Evolutionary conservation across 164 flowering plant species (phyloP).

Genomic region (Warburgia ugandensis): DNA sequence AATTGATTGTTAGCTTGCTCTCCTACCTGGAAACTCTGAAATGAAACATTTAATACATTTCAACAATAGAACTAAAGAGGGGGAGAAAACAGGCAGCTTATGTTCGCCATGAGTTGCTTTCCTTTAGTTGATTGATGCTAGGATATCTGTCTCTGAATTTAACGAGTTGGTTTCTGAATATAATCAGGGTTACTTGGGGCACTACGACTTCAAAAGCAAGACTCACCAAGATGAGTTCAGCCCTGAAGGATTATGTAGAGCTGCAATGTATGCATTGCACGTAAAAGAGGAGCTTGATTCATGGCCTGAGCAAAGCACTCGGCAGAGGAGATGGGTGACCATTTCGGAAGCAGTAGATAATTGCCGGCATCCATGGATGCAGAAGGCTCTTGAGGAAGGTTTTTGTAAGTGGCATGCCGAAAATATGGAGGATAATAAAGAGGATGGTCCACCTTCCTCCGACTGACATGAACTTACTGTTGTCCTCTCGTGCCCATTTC

Average conservation of each 20-base stretch:
- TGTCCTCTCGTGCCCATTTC: too few species aligned
- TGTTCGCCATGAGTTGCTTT: too few species aligned
- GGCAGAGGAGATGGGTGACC: constrained; percentile 53
- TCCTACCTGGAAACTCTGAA: too few species aligned
- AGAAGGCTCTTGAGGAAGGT: constrained; percentile 40
- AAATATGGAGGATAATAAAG: background rate
- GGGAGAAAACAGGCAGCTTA: too few species aligned
- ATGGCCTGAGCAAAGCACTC: constrained; percentile 62
- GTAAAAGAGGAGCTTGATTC: constrained; percentile 59
- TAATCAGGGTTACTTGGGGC: constrained; percentile 40
- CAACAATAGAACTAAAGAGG: too few species aligned
- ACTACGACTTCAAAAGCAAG: constrained; percentile 59
- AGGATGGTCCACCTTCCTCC: background rate
- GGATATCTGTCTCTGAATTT: too few species aligned
- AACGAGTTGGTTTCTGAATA: too few species aligned
- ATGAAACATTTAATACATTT: too few species aligned
- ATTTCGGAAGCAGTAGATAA: constrained; percentile 41
- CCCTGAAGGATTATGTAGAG: constrained; percentile 60
- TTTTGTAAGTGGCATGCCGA: constrained; percentile 34
- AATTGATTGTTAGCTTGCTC: too few species aligned
- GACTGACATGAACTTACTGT: too few species aligned
- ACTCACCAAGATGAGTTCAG: constrained; percentile 58
- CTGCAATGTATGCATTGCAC: constrained; percentile 58
- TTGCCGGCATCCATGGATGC: constrained; percentile 69
- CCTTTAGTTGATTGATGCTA: too few species aligned